Percentiles rank a stretch among this genome's conserved stretches.
phyloP scores from a whole-genome alignment of 2,329 filamentous ascomycete genomes.

The Sporothrix euskadiensis region DNA sequence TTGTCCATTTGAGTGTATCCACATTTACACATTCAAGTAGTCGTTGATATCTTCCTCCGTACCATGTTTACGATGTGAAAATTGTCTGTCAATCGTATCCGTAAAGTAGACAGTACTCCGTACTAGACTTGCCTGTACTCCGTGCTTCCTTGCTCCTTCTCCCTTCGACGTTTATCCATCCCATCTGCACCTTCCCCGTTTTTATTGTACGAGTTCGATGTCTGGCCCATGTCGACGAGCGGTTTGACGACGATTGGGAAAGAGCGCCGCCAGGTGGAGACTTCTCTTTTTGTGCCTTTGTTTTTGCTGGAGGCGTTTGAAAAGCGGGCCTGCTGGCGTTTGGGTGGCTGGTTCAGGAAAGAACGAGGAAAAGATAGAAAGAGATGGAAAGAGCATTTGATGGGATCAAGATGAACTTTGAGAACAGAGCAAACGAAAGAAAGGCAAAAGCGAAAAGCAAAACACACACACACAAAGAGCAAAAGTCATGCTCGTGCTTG shows the following conservation, averaged over 20 bases:
- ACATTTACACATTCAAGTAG: slow-evolving; percentile 4
- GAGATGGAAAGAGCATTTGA: background rate
- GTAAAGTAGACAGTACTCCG: background rate
- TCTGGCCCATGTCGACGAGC: background rate
- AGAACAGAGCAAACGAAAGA: background rate
- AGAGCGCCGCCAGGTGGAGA: slow-evolving; percentile 18
- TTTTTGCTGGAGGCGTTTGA: background rate
- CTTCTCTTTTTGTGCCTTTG: background rate
- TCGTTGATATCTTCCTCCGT: background rate
- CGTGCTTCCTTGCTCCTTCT: background rate
- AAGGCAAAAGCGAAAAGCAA: background rate
- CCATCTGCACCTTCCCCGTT: background rate
- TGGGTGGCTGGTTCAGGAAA: slow-evolving; percentile 5
- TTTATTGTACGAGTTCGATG: background rate
- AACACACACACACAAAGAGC: too few relatives aligned
- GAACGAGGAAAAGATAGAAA: background rate
- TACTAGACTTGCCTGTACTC: background rate
- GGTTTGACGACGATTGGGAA: slow-evolving; percentile 6
- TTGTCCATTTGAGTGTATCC: slow-evolving; percentile 12
- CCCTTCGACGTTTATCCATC: background rate
- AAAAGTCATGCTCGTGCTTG: background rate
- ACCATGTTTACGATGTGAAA: background rate
- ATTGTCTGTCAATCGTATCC: background rate
- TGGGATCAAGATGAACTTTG: background rate
- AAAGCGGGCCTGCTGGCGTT: slow-evolving; percentile 15